Conservation (phyloP, 768 basidiomycete species). For the Lactarius psammicola region DNA sequence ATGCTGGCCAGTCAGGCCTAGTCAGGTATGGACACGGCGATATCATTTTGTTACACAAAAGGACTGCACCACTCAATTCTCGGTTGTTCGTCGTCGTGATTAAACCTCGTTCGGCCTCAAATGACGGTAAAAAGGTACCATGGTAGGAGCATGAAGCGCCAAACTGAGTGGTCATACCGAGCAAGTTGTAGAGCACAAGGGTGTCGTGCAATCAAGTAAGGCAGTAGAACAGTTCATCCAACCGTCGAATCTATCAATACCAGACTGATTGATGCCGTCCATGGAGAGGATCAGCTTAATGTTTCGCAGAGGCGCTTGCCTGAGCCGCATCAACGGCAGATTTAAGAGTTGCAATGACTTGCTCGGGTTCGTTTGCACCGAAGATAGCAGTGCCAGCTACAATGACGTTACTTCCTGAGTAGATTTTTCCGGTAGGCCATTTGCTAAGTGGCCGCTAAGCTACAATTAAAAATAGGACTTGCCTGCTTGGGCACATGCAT, state of each 20-base stretch:
- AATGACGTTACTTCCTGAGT: constrained; percentile 90
- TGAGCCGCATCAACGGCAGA: constrained; percentile 67
- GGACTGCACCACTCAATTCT: background rate
- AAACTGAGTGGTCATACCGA: no score
- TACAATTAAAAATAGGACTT: constrained; percentile 29
- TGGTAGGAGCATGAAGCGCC: background rate
- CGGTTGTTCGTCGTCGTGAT: background rate
- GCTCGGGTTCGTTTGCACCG: constrained; percentile 69
- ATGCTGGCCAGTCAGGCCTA: background rate
- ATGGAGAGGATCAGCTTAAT: constrained; percentile 5
- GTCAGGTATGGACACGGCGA: background rate
- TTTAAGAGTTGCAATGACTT: constrained; percentile 74
- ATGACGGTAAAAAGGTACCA: background rate
- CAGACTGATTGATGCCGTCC: background rate
- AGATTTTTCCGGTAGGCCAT: background rate
- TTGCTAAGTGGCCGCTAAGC: background rate
- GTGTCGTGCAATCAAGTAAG: no score
- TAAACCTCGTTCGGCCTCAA: background rate
- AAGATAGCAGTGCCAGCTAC: constrained; percentile 98
- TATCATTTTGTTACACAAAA: background rate
- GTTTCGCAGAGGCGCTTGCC: constrained; percentile 39
- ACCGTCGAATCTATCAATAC: background rate
- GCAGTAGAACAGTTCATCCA: background rate
- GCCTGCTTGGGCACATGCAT: constrained; percentile 88
- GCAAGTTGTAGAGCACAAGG: no score